Evolutionary conservation across 495 filamentous ascomycete species (phyloP).

Genomic region (Aspergillus cavernicola): DNA sequence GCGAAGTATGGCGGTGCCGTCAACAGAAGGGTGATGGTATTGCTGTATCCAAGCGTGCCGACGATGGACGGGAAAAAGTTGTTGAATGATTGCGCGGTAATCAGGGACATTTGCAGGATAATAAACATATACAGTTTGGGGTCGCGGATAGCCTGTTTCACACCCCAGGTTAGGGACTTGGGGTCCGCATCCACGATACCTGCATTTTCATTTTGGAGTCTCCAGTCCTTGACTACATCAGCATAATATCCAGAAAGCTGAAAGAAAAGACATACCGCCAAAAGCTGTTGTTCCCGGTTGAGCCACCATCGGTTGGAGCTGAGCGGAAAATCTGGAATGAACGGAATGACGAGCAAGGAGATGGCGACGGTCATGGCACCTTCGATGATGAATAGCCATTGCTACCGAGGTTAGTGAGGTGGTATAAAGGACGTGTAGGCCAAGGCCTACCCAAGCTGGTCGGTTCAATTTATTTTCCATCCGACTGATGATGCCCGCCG

Average conservation of each 20-base stretch:
- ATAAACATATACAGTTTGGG: constrained; percentile 25
- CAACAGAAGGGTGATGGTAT: constrained; percentile 24
- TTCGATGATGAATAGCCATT: neutral
- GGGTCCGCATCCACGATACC: neutral
- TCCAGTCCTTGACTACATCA: neutral
- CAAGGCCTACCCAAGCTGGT: neutral
- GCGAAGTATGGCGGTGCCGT: constrained; percentile 30
- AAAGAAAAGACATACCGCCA: constrained; percentile 16
- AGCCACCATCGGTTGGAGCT: constrained; percentile 22
- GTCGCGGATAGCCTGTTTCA: constrained; percentile 22
- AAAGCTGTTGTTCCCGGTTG: constrained; percentile 17
- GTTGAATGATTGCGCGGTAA: constrained; percentile 25
- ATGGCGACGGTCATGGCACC: constrained; percentile 19
- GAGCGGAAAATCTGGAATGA: constrained; percentile 21
- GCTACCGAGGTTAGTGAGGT: neutral
- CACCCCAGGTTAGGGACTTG: neutral
- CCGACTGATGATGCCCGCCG: neutral
- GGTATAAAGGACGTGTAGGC: no score
- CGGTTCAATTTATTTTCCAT: neutral
- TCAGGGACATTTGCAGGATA: constrained; percentile 21
- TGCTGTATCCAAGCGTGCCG: constrained; percentile 27
- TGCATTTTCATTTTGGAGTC: neutral
- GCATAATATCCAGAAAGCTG: constrained; percentile 10
- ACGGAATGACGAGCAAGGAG: constrained; percentile 14
- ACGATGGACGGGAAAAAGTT: constrained; percentile 28